These are phyloP conservation scores for Cystobasidiaceae sp. DNA, from an alignment of 1,284 basidiomycete genomes.

Conservation along the genomic window DNA sequence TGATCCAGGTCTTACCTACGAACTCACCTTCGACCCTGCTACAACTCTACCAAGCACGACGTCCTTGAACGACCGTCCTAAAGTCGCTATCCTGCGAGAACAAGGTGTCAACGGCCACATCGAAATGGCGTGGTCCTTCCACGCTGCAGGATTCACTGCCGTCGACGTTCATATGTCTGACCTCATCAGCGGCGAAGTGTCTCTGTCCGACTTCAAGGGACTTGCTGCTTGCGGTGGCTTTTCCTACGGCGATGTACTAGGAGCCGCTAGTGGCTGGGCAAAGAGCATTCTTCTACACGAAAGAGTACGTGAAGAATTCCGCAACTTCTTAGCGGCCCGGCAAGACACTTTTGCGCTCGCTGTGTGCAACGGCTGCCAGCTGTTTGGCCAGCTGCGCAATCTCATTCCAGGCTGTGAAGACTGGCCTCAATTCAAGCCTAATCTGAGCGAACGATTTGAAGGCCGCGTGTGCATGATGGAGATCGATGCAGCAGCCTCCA, in stretches of 20 bases:
- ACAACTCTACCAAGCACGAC: constrained; percentile 35
- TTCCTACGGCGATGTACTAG: constrained; percentile 96
- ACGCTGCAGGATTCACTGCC: constrained; percentile 84
- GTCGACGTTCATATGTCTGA: constrained; percentile 99
- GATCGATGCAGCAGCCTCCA: constrained; percentile 55
- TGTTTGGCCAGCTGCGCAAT: constrained; percentile 78
- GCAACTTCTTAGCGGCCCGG: constrained; percentile 67
- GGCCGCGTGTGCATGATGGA: constrained; percentile 75
- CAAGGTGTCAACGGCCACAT: constrained; percentile 98
- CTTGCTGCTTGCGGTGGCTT: constrained; percentile 96
- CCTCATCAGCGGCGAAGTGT: constrained; percentile 67
- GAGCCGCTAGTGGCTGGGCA: constrained; percentile 97
- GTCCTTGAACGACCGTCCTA: constrained; percentile 58
- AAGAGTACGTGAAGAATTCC: constrained; percentile 67
- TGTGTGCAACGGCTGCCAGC: constrained; percentile 98
- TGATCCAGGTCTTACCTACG: constrained; percentile 68
- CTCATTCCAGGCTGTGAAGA: constrained; percentile 77
- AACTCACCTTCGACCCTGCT: constrained; percentile 61
- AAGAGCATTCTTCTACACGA: constrained; percentile 81
- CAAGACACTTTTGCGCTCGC: constrained; percentile 81
- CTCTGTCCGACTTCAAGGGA: constrained; percentile 69
- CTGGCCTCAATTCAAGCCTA: constrained; percentile 91
- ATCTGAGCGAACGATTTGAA: constrained; percentile 86
- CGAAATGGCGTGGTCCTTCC: constrained; percentile 98
- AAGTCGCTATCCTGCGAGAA: constrained; percentile 91